Evolutionary conservation across 2,329 filamentous ascomycete species (phyloP), one percentile per base, ranked within the genome.

Genomic region (Fusarium graminum): DNA sequence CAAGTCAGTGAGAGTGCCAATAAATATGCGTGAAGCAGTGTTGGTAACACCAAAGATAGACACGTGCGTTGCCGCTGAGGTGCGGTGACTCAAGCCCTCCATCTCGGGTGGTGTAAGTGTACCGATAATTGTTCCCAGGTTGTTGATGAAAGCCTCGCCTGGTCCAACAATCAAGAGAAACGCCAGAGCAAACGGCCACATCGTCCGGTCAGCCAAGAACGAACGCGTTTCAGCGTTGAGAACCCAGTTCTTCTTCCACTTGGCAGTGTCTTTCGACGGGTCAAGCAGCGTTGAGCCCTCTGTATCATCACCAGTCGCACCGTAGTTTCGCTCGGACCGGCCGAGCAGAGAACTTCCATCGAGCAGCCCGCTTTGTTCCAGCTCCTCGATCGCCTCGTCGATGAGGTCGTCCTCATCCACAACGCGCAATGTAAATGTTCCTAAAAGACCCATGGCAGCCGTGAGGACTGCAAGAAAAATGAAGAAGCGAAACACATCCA

Each of bases 91-190:
- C 5, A 75, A 69, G 46, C 78, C 76, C 43, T 80, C 76, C 17
- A 83, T 74, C 8, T 80, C 76, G 17, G 87, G 88, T 14, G 85
- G 86, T 42, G 92, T 92, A 5, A 97, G 83, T 0, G 94, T 97
- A 69, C 92, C 90, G 70, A 98, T 94, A 63, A 99, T 90, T 25
- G 94, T 97, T 34, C 95, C 95, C 11, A 99, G 82, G 72, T 98
- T 99, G 80, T 98, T 99, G 80, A 98, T 93, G 77, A 97, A 99
- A 12, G 94, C 92, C 79, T 99, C 95, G n/a, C 94, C 94, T 0
- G 95, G 94, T 0, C 95, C 95, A 52, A 94, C 92, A 71, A 97
- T 92, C 65, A 98, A 86, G 78, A 98, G 92, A 79, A 99, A 98
- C 19, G 93, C 94, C 1, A 90, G 81, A 0, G 94, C 93, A 69